phyloP scores from a whole-genome alignment of 148 eudicot genomes.

The Cornus florida region DNA sequence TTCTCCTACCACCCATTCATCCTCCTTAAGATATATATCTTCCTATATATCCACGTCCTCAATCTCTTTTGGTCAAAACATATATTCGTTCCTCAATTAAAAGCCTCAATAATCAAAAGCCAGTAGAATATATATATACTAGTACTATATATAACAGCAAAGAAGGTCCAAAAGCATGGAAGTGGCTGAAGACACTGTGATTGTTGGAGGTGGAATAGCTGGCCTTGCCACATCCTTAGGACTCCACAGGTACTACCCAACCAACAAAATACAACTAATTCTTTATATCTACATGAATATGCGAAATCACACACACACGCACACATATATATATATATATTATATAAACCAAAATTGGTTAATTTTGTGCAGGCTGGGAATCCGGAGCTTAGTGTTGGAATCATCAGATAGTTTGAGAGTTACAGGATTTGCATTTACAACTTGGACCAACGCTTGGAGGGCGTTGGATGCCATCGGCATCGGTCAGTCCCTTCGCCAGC shows the following conservation, averaged over 20 bases:
- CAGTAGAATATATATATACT: no score
- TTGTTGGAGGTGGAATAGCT: conserved; percentile 48
- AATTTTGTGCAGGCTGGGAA: conserved; percentile 37
- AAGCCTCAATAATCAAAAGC: no score
- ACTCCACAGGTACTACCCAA: conserved; percentile 42
- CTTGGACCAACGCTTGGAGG: conserved; percentile 66
- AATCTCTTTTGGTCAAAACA: accelerated
- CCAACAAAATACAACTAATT: not conserved
- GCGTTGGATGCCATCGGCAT: conserved; percentile 52
- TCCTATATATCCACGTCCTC: no score
- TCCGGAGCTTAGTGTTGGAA: conserved; percentile 57
- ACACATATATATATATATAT: no score
- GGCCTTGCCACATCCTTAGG: conserved; percentile 43
- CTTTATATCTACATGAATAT: no score
- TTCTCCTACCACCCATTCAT: no score
- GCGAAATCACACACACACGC: no score
- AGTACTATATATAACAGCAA: no score
- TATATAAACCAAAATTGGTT: no score
- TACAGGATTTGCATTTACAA: conserved; percentile 45
- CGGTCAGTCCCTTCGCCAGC: conserved; percentile 35
- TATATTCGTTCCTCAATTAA: no score
- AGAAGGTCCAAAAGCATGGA: no score
- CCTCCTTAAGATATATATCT: no score
- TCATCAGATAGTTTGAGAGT: conserved; percentile 48
- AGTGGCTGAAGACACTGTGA: conserved; percentile 19